Conservation (phyloP, 257 asterid genomes). For the Fraxinus quadrangulata region DNA sequence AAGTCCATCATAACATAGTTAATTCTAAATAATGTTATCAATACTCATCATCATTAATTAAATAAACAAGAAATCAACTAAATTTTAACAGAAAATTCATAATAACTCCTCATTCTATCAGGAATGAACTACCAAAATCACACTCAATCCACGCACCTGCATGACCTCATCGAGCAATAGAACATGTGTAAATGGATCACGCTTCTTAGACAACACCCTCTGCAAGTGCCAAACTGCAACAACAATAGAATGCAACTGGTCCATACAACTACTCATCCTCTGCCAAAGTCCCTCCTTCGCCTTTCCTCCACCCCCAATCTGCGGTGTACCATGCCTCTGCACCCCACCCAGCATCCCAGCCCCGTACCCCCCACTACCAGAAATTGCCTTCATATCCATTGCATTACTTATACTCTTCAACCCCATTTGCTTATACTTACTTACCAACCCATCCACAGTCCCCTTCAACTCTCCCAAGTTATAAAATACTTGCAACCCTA, state of each 20-base stretch:
- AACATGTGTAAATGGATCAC: constrained; percentile 53
- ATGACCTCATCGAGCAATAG: constrained; percentile 82
- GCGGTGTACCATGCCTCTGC: too few species aligned
- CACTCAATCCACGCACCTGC: constrained; percentile 47
- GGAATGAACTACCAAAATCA: not conserved
- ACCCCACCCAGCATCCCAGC: too few species aligned
- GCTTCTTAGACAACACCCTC: constrained; percentile 93
- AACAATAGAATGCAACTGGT: constrained; percentile 24
- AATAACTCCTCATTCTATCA: not conserved
- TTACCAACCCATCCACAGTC: too few species aligned
- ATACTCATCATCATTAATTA: not conserved
- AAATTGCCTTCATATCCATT: too few species aligned
- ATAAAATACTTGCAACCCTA: too few species aligned
- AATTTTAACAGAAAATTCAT: not conserved
- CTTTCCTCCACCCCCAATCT: too few species aligned
- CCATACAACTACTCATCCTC: too few species aligned
- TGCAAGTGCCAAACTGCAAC: constrained; percentile 97
- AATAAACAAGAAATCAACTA: not conserved
- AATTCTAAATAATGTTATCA: not conserved
- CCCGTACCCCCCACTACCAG: too few species aligned
- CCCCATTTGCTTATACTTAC: too few species aligned
- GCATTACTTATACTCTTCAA: too few species aligned
- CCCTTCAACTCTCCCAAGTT: too few species aligned
- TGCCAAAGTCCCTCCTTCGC: too few species aligned
- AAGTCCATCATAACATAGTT: not conserved